These are phyloP conservation scores for Curvularia eragrostidis DNA, from an alignment of 2,329 filamentous ascomycete species.

Conservation along the genomic window DNA sequence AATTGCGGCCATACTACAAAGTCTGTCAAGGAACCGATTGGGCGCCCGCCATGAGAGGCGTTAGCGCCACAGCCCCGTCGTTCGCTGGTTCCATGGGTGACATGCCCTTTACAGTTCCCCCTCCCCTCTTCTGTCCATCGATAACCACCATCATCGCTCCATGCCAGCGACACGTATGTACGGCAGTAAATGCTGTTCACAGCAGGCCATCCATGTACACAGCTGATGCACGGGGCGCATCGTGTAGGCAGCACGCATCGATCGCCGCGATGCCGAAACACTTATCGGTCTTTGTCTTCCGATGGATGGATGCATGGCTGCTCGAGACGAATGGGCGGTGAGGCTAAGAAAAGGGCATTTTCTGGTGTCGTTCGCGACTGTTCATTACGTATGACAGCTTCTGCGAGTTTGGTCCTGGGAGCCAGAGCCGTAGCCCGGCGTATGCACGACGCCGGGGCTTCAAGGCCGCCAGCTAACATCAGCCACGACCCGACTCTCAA, in stretches of 20 bases:
- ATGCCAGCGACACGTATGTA: not conserved
- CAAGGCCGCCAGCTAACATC: slow-evolving; percentile 14
- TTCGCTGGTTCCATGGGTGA: not conserved
- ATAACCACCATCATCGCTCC: not conserved
- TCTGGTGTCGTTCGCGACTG: slow-evolving; percentile 6
- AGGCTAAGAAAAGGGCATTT: not conserved
- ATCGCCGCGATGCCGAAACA: slow-evolving; percentile 6
- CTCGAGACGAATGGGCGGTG: slow-evolving; percentile 8
- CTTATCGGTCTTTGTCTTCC: slow-evolving; percentile 3
- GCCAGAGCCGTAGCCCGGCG: slow-evolving; percentile 12
- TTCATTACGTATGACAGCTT: slow-evolving; percentile 7
- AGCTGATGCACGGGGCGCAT: slow-evolving; percentile 3
- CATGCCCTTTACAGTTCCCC: not conserved
- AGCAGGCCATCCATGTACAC: not conserved
- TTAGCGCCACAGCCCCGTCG: not conserved
- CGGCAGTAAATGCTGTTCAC: not conserved
- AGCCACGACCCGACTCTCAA: slow-evolving; percentile 14
- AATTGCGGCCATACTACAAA: slow-evolving; percentile 12
- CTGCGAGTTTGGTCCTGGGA: slow-evolving; percentile 21
- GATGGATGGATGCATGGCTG: slow-evolving; percentile 4
- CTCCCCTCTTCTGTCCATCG: not conserved
- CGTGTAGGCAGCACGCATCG: slow-evolving; percentile 7
- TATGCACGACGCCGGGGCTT: slow-evolving; percentile 19
- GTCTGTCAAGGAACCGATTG: slow-evolving; percentile 12
- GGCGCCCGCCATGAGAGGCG: slow-evolving; percentile 15